Evolutionary conservation across 495 filamentous ascomycete genomes (phyloP).

Genomic region (Penicillium tannophilum): DNA sequence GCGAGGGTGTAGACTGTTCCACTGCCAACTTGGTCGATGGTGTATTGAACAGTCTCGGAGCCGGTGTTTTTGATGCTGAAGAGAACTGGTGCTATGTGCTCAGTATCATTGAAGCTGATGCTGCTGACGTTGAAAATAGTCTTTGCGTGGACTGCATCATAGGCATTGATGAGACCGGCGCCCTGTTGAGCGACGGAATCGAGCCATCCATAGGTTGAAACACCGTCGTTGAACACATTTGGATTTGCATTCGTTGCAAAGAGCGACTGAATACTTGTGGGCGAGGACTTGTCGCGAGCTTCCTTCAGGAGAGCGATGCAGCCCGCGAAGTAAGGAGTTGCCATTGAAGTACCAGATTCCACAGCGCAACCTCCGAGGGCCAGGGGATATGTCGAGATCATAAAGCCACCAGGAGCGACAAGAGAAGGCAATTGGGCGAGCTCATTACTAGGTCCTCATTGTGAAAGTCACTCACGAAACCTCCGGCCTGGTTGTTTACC

Average conservation of each 20-base stretch:
- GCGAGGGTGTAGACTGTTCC: constrained; percentile 32
- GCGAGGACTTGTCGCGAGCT: constrained; percentile 41
- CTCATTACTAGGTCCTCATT: constrained; percentile 60
- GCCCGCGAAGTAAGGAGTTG: constrained; percentile 55
- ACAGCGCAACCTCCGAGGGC: constrained; percentile 43
- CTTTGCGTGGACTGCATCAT: constrained; percentile 55
- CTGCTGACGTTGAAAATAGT: constrained; percentile 54
- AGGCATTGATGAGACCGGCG: constrained; percentile 57
- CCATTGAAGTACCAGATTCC: constrained; percentile 59
- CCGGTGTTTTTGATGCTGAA: constrained; percentile 57
- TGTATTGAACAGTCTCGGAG: constrained; percentile 45
- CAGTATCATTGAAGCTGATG: constrained; percentile 61
- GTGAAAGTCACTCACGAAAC: constrained; percentile 50
- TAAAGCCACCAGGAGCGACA: constrained; percentile 55
- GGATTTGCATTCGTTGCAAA: constrained; percentile 42
- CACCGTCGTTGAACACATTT: constrained; percentile 51
- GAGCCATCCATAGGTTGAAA: constrained; percentile 36
- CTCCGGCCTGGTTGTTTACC: constrained; percentile 16
- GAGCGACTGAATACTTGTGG: constrained; percentile 30
- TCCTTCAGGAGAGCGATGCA: constrained; percentile 55
- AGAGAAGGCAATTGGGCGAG: constrained; percentile 57
- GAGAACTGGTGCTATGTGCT: constrained; percentile 46
- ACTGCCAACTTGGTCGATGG: constrained; percentile 32
- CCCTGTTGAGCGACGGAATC: constrained; percentile 61
- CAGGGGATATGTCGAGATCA: constrained; percentile 58